phyloP scores from a whole-genome alignment of 179 eudicot species.

The Silene coronaria region DNA sequence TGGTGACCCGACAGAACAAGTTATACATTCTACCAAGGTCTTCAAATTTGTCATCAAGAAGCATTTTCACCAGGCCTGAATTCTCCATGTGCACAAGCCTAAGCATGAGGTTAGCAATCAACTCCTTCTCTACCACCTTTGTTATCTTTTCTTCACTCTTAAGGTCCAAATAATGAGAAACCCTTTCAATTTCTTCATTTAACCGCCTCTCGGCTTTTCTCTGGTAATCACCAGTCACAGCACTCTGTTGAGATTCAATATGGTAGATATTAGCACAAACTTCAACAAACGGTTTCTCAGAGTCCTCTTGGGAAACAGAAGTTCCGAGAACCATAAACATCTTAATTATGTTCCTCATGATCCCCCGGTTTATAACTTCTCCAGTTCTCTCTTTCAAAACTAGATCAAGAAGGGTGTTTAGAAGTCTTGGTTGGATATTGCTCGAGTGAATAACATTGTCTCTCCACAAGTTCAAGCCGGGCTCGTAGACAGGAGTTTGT shows the following conservation, averaged over 20 bases:
- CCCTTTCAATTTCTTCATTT: slow-evolving; percentile 86
- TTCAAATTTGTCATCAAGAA: slow-evolving; percentile 76
- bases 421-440: slow-evolving; percentile 62
- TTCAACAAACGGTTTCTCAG: slow-evolving; percentile 76
- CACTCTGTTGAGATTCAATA: slow-evolving; percentile 71
- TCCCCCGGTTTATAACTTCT: slow-evolving; percentile 74
- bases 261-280: slow-evolving; percentile 72
- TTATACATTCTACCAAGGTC: slow-evolving; percentile 76
- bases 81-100: slow-evolving; percentile 86
- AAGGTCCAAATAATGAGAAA: slow-evolving; percentile 71
- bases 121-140: slow-evolving; percentile 73
- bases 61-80: slow-evolving; percentile 77
- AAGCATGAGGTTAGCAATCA: slow-evolving; percentile 80
- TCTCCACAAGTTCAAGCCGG: slow-evolving; percentile 86
- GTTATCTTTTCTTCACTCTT: slow-evolving; percentile 79
- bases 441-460: slow-evolving; percentile 61
- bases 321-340: slow-evolving; percentile 84
- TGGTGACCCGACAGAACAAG: slow-evolving; percentile 65
- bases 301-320: slow-evolving; percentile 80
- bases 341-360: slow-evolving; percentile 74
- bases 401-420: slow-evolving; percentile 62
- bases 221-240: slow-evolving; percentile 80
- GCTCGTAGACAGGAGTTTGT: slow-evolving; percentile 83
- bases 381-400: slow-evolving; percentile 60
- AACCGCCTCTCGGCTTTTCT: slow-evolving; percentile 83